Conservation (phyloP, 2,329 filamentous ascomycete genomes). For the Lecanicillium sp. region DNA sequence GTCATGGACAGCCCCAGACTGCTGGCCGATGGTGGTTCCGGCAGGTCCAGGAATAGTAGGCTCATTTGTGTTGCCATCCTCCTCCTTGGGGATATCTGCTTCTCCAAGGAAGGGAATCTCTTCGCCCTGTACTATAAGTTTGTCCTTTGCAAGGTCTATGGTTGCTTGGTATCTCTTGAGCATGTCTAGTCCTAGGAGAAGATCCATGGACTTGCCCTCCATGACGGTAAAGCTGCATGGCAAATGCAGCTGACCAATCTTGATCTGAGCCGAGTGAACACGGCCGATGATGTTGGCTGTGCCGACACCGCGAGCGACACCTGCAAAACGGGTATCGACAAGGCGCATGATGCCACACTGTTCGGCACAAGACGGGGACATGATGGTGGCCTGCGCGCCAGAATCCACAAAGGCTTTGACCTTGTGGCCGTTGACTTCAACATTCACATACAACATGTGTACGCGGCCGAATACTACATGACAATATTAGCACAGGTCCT, state of each 20-base stretch:
- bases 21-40: constrained; percentile 80
- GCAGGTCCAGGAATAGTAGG: constrained; percentile 78
- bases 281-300: constrained; percentile 91
- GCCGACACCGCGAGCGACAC: constrained; percentile 86
- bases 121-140: constrained; percentile 78
- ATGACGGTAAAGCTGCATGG: constrained; percentile 98
- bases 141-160: constrained; percentile 80
- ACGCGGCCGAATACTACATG: constrained; percentile 79
- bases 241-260: constrained; percentile 79
- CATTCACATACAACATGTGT: constrained; percentile 92
- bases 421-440: constrained; percentile 85
- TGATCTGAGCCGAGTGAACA: constrained; percentile 91
- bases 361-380: constrained; percentile 90
- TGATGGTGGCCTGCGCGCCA: constrained; percentile 95
- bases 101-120: constrained; percentile 88
- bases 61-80: constrained; percentile 69
- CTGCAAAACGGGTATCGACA: constrained; percentile 85
- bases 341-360: constrained; percentile 93
- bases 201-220: constrained; percentile 95
- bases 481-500: background rate
- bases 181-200: constrained; percentile 93
- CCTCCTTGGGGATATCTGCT: constrained; percentile 86
- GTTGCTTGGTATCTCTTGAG: constrained; percentile 89
- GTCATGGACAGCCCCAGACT: constrained; percentile 61
- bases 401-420: constrained; percentile 97